Evolutionary conservation across 192 early-diverging fungal species (phyloP).

Genomic region (Coemansia sp.): DNA sequence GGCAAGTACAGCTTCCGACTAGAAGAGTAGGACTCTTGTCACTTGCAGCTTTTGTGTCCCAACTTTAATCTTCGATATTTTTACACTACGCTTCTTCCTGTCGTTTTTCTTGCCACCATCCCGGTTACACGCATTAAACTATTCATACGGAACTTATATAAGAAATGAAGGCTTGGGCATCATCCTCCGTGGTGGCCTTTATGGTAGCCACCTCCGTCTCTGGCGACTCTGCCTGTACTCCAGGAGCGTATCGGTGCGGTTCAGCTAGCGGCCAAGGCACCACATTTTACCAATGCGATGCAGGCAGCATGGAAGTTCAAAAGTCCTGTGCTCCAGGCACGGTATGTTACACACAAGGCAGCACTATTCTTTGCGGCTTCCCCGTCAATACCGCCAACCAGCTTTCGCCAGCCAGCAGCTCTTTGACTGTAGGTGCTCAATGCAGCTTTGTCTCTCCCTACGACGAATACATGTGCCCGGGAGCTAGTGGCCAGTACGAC

Average conservation of each 20-base stretch:
- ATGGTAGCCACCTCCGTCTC: background rate
- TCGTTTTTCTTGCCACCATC: background rate
- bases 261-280: conserved; percentile 30
- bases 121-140: background rate
- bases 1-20: background rate
- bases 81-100: background rate
- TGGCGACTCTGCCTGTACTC: conserved; percentile 18
- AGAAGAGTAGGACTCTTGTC: background rate
- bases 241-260: conserved; percentile 40
- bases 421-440: conserved; percentile 21
- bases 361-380: conserved; percentile 40
- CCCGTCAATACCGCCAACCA: conserved; percentile 25
- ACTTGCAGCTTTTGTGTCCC: background rate
- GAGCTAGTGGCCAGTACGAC: conserved; percentile 25
- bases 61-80: background rate
- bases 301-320: conserved; percentile 25
- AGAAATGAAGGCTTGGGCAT: background rate
- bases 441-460: conserved; percentile 30
- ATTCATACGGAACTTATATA: background rate
- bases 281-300: conserved; percentile 37
- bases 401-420: conserved; percentile 15
- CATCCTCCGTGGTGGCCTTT: background rate
- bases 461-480: conserved; percentile 51
- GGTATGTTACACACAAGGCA: conserved; percentile 42
- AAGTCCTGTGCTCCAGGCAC: conserved; percentile 47